Conservation (phyloP, 2,329 filamentous ascomycete genomes). For the Zymoseptoria tritici region DNA sequence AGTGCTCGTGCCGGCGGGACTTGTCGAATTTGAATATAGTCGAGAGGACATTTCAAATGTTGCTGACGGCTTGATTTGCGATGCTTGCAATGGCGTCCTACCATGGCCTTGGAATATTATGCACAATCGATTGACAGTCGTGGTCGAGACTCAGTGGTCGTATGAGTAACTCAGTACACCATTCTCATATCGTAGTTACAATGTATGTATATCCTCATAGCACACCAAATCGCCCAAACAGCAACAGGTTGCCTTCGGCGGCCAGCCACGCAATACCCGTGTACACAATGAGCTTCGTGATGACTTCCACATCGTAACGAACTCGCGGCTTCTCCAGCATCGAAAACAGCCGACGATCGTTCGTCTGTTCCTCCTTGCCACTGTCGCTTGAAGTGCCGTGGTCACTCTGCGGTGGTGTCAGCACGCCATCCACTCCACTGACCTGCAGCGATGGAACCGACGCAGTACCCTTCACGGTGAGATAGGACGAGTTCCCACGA, state of each 20-base stretch:
- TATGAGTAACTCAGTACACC: background rate
- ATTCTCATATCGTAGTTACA: background rate
- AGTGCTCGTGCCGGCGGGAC: too few species aligned
- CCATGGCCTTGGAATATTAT: too few species aligned
- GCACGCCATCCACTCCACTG: slow-evolving; percentile 27
- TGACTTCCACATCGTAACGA: slow-evolving; percentile 95
- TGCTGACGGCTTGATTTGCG: too few species aligned
- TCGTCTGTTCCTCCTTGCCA: slow-evolving; percentile 29
- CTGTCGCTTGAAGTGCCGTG: slow-evolving; percentile 23
- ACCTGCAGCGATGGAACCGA: slow-evolving; percentile 26
- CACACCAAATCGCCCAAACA: slow-evolving; percentile 44
- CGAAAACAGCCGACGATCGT: slow-evolving; percentile 66
- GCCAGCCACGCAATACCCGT: slow-evolving; percentile 84
- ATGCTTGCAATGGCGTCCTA: too few species aligned
- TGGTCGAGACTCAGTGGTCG: too few species aligned
- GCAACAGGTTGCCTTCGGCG: slow-evolving; percentile 63
- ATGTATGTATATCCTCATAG: slow-evolving; percentile 1
- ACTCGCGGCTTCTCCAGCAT: slow-evolving; percentile 79
- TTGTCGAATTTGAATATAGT: too few species aligned
- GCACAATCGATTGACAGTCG: too few species aligned
- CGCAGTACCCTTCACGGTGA: slow-evolving; percentile 6
- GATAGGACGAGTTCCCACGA: slow-evolving; percentile 6
- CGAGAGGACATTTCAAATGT: too few species aligned
- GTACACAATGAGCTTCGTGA: slow-evolving; percentile 94
- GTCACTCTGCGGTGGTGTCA: slow-evolving; percentile 29